Evolutionary conservation across 1,139 yeast species (phyloP), one percentile per base, ranked within the genome.

Genomic region (Spathaspora sp.): DNA sequence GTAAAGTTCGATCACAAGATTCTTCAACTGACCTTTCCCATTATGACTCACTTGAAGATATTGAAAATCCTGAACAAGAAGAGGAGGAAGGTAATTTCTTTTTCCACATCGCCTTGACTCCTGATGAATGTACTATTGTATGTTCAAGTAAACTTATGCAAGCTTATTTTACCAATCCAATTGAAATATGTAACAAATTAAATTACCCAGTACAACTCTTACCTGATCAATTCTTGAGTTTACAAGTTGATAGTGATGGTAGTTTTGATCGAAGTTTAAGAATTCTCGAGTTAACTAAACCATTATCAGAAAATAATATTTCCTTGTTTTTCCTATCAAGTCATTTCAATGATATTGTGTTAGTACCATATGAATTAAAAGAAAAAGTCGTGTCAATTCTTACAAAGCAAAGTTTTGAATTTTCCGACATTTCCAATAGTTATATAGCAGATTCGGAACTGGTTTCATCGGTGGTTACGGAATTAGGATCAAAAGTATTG

Each of bases 191-290:
- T 47, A 34, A 51, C 18, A 47, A 56, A 20, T 54, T 72, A 41
- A 56, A 58, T 1, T 69, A 61, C 46, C 51, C 50, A 7, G 78
- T 80, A 2, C 57, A 74, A 47, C 56, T 81, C n/a, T 54, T 82
- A 8, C 65, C 69, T 1, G 76, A 76, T 26, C 65, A 67, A 20
- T 84, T 77, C 56, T 65, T 82, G 34, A 77, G 77, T 25, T 65
- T 84, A 29, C 86, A 82, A 51, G 78, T 84, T 3, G 84, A 82
- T 51, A 78, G 81, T 45, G 87, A 82, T 50, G 86, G 89, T 0
- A 70, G 73, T 16, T 76, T 72, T 53, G 81, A 70, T 54, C 64
- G 74, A 47, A 82, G 82, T 34, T 67, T 76, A 37, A 65, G 84
- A 39, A 82, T 84, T 8, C 59, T 84, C 44, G 80, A 80, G 48